Base-by-base conservation (phyloP, 352 stramenopile species). In the Pythium guiyangense region DNA sequence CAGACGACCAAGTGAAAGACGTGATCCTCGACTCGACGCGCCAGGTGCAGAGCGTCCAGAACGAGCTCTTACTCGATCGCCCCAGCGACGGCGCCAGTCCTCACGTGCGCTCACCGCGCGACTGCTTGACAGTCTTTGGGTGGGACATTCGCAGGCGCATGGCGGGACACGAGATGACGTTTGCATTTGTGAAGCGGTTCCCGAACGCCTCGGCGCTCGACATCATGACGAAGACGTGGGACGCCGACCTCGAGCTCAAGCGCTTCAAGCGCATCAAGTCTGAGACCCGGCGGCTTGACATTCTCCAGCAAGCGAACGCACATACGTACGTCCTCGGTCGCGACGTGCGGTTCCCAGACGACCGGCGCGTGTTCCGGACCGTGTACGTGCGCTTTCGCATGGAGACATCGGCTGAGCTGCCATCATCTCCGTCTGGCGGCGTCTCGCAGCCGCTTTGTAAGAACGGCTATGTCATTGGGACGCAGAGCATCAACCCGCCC, bases 321-420 rank as follows among this genome's bases (percentile, higher is more conserved):
- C 67, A 81, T 54, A 61, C 71, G 20, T 71, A 72, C 54, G 71
- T 82, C 4, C 49, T 81, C 12, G 74, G 74, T 9, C 66, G 74
- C 5, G 74, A 84, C 52, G 74, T 84, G 35, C 62, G 52, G 43
- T 62, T 59, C 4, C 74, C 64, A 0, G 74, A 84, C 37, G 63
- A 75, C 52, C 55, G 22, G 6, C 50, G 60, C 12, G 70, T 81
- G 22, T 84, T 84, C 57, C 74, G 71, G 45, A 74, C 74, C 6
- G 74, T 74, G 18, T 59, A 76, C 45, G 42, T 84, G 49, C 71
- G 67, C 4, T 84, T 74, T 46, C 71, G 69, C 6, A 77, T 79
- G 62, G 67, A 74, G 22, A 72, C 61, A 2, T 62, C 26, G 12
- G 55, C 56, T 14, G 66, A 63, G 22, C 14, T 67, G 46, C 59